Evolutionary conservation across 2,329 filamentous ascomycete species (phyloP), one percentile per base, ranked within the genome.

Genomic region (Ceratocystis cubensis): DNA sequence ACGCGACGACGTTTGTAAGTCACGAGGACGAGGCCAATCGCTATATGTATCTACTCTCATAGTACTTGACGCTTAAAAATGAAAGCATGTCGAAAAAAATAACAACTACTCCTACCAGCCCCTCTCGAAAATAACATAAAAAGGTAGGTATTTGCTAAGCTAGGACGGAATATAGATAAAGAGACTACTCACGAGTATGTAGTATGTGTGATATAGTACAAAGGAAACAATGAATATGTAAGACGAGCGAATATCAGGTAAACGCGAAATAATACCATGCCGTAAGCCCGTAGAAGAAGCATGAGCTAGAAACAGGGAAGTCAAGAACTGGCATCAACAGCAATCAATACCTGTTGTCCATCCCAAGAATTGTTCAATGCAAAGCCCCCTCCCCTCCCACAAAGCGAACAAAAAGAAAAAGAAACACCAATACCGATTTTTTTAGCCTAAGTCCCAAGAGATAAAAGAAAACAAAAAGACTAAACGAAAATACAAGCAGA

Each of bases 401-500:
- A 44, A 65, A 20, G 17, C 22, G n/a, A 20, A 56, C n/a, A 33
- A 20, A 57, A 8, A 28, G 3, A 33, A 37, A 65, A 17, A 30
- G 8, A 13, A 59, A 41, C 17, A 53, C 46, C 63, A 41, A 17
- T 41, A 25, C 64, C 53, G 37, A 69, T 70, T 66, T 65, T 62
- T 64, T 67, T 61, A 44, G 62, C 61, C 28, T 68, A 66, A 64
- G 2, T 1, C 15, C 63, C 62, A 48, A 64, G 45, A 48, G 67
- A 69, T 20, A 65, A 57, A 28, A 56, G 50, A 61, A 53, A 65
- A 69, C 30, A 66, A 25, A 28, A 30, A 65, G 15, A 61, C 30
- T 33, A 2, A 33, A 33, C 30, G 41, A 37, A 33, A 68, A 64
- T 30, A 30, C 5, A 59, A 59, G 33, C 25, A 59, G 22, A 53